A percentile compares a stretch with the other conserved stretches of the same genome.
Conservation (phyloP, 2,329 filamentous ascomycete species). For the Hymenoscyphus salicellus region DNA sequence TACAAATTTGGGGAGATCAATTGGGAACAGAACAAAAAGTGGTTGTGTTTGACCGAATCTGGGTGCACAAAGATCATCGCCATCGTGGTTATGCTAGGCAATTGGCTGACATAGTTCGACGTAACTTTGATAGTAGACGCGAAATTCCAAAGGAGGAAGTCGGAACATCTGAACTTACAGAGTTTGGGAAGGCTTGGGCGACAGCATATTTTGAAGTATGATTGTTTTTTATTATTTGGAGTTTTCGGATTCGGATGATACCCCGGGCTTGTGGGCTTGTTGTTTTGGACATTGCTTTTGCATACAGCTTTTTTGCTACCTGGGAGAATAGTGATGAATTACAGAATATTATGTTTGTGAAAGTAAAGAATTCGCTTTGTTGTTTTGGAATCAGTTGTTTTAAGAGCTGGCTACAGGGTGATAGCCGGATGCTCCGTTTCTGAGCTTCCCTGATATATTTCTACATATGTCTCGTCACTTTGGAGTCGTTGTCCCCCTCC, state of each 20-base stretch:
- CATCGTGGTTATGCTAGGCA: slow-evolving; percentile 55
- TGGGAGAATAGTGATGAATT: not conserved
- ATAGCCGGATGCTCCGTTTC: not conserved
- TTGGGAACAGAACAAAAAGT: slow-evolving; percentile 39
- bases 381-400: not conserved
- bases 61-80: slow-evolving; percentile 57
- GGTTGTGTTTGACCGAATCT: slow-evolving; percentile 60
- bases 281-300: not conserved
- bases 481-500: not conserved
- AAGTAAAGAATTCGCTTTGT: not conserved
- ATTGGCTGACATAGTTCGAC: slow-evolving; percentile 54
- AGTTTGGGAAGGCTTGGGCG: slow-evolving; percentile 40
- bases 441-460: not conserved
- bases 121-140: slow-evolving; percentile 53
- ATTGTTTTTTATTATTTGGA: not conserved
- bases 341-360: not conserved
- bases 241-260: slow-evolving; percentile 6
- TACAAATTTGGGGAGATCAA: not conserved
- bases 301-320: not conserved
- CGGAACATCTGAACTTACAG: slow-evolving; percentile 66
- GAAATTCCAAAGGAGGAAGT: slow-evolving; percentile 53
- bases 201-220: not conserved
- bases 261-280: not conserved
- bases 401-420: not conserved
- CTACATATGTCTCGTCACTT: not conserved